Percentiles rank a stretch among this genome's conserved stretches.
These are phyloP conservation scores for Cadophora malorum DNA, from an alignment of 2,329 filamentous ascomycete species.

Conservation along the genomic window DNA sequence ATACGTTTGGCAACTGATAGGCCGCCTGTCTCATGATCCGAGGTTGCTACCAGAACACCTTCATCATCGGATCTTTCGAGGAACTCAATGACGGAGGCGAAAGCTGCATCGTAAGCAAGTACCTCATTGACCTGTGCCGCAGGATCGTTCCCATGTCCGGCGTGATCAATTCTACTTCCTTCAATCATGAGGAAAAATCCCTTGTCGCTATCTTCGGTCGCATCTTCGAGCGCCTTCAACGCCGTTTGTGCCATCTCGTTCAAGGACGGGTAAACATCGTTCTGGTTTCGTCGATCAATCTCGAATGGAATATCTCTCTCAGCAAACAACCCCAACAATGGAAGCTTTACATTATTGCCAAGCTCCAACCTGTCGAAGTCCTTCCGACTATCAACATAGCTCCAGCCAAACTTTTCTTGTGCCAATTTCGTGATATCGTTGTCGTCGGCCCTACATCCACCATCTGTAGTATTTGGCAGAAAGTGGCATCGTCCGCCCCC, in stretches of 20 bases:
- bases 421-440: slow-evolving; percentile 78
- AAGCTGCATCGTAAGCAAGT: slow-evolving; percentile 90
- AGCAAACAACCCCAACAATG: slow-evolving; percentile 86
- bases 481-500: slow-evolving; percentile 95
- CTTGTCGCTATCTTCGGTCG: slow-evolving; percentile 82
- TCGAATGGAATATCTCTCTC: slow-evolving; percentile 87
- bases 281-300: slow-evolving; percentile 82
- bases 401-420: slow-evolving; percentile 77
- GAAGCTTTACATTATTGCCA: slow-evolving; percentile 74
- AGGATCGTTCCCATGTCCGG: slow-evolving; percentile 84
- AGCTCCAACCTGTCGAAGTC: slow-evolving; percentile 77
- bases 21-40: slow-evolving; percentile 96
- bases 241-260: slow-evolving; percentile 91
- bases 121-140: slow-evolving; percentile 90
- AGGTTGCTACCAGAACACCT: slow-evolving; percentile 85
- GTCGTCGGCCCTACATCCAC: slow-evolving; percentile 82
- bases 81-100: slow-evolving; percentile 84
- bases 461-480: slow-evolving; percentile 77
- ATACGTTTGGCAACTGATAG: slow-evolving; percentile 79
- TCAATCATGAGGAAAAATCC: slow-evolving; percentile 99
- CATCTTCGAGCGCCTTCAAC: slow-evolving; percentile 77
- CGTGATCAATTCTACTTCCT: slow-evolving; percentile 94
- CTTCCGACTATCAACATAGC: slow-evolving; percentile 73
- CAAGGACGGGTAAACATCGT: slow-evolving; percentile 83
- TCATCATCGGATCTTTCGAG: slow-evolving; percentile 75